A percentile compares a stretch with the other conserved stretches of the same genome.
Evolutionary conservation across 192 early-diverging fungal species (phyloP).

Genomic region (Oehlia diaphana): DNA sequence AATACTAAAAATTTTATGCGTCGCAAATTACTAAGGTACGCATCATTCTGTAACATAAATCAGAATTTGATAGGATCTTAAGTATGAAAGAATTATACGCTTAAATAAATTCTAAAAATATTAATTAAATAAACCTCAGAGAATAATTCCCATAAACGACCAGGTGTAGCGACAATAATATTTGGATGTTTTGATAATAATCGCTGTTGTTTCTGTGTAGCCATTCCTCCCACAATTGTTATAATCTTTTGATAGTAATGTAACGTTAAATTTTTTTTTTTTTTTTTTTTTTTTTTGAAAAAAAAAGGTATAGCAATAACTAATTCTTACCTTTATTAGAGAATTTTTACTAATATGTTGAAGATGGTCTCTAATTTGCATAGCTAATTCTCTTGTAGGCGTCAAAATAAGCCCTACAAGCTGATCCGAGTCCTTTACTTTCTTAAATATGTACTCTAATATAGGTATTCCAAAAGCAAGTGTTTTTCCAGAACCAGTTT

Average conservation of each 20-base stretch:
- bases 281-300: neutral
- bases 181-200: conserved; percentile 64
- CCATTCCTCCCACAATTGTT: conserved; percentile 92
- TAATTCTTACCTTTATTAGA: conserved; percentile 11
- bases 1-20: conserved; percentile 71
- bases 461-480: conserved; percentile 96
- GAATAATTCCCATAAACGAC: conserved; percentile 66
- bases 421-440: conserved; percentile 32
- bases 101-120: neutral
- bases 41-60: conserved; percentile 46
- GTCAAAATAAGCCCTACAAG: conserved; percentile 77
- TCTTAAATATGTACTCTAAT: conserved; percentile 63
- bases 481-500: conserved; percentile 96
- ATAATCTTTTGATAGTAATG: conserved; percentile 56
- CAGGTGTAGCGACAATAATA: conserved; percentile 81
- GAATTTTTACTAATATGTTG: conserved; percentile 47
- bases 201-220: conserved; percentile 86
- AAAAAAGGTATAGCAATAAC: neutral
- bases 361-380: conserved; percentile 91
- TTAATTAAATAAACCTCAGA: conserved; percentile 26
- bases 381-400: conserved; percentile 94
- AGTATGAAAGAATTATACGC: neutral
- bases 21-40: conserved; percentile 54
- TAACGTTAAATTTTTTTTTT: neutral
- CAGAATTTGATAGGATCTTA: neutral